Evolutionary conservation across 176 grass and related monocot genomes (phyloP), one percentile per base, ranked within the genome.

Genomic region (Lolium perenne): DNA sequence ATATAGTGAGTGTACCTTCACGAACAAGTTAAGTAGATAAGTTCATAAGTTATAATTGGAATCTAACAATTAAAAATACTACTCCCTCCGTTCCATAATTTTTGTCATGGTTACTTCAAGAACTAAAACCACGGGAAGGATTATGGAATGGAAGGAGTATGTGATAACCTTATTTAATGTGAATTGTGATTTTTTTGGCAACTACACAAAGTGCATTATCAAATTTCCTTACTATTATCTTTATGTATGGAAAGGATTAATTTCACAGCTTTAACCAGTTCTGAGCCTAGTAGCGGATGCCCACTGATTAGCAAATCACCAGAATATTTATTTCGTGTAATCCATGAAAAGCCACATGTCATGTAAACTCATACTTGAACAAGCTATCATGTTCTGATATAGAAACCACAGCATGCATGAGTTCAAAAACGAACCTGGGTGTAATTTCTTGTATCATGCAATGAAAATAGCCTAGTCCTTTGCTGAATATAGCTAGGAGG

Each of bases 1-100:
- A 91, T 99, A 93, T 82, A 96, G 79, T 21, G 91, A 92, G 83
- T 84, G 88, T 85, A 93, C 97, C 97, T 99, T 91, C 71, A 72
- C 29, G 29, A 79, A 82, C 18, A 85, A 85, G 89, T 88, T 45
- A 32, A 48, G 26, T 66, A 32, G 68, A 83, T 25, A 71, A 53
- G 29, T 81, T 45, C 8, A 61, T 45, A 65, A 47, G 69, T 78
- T 80, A 45, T 79, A 74, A 47, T 26, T 69, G 80, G 61, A 77
- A 85, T 67, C 40, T 53, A 69, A 54, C 40, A 86, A 83, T 71
- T 56, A 56, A 92, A 84, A 66, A n/a, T 56, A 57, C 15, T 35
- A 3, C 32, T 35, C 32, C 32, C 32, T 35, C 32, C 32, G 32
- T 35, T 35, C 32, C 32, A 35, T 35, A 35, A 35, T 35, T 35